Evolutionary conservation across 176 grass and related monocot species (phyloP), one percentile per base, ranked within the genome.

Genomic region (Phoenix dactylifera): DNA sequence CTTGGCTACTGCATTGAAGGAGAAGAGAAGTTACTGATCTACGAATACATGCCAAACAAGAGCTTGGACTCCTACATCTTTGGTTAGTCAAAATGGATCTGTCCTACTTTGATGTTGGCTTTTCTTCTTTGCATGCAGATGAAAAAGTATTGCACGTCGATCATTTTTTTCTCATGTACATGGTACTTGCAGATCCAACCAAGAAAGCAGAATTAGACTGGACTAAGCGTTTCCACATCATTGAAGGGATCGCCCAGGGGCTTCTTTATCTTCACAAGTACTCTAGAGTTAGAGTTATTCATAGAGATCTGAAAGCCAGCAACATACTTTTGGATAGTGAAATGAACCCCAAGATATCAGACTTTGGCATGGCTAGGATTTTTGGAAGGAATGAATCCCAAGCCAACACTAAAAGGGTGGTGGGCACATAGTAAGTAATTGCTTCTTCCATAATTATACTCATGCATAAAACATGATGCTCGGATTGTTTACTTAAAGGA

Each of bases 251-350:
- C 55, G 26, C 65, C 22, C 25, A n/a, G 48, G 65, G 65, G 32
- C 5, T 56, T 15, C 52, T 68, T 12, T 68, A 68, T n/a, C 52
- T 68, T 16, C 65, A 68, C 25, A 16, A 54, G 12, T 24, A 68
- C 18, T 68, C 26, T 17, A 56, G 52, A 68, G 12, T 67, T 26
- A 68, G 19, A 5, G 54, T 67, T 28, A 67, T 67, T 14, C 65
- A 67, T 35, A 32, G 65, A 16, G 65, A 56, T 56, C 26, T 68
- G 3, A 68, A 68, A 55, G 26, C 65, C 32, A 52, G 50, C 25
- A 68, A 68, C 52, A 56, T 68, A 15, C 65, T 68, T n/a, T 54
- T 68, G 22, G 52, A 68, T 39, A 18, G 35, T 16, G 16, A 68
- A 6, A 55, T 55, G n/a, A 39, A 54, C 7, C 52, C 65, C 6